phyloP scores from a whole-genome alignment of 2,329 filamentous ascomycete genomes.

The Cordyceps farinosa region DNA sequence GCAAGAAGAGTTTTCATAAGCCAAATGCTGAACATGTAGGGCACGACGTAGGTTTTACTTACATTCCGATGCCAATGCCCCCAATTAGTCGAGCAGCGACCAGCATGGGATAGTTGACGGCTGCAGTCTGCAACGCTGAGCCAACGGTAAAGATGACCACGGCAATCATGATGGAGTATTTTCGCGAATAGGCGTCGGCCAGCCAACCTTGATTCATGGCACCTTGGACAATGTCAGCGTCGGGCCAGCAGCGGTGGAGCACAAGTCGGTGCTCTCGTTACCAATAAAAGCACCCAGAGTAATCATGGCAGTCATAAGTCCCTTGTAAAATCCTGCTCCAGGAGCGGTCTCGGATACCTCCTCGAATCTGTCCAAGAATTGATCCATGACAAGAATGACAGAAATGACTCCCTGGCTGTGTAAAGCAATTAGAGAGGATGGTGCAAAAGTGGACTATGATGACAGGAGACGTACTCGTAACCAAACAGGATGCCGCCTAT shows the following conservation, averaged over 20 bases:
- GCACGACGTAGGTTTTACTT: neutral
- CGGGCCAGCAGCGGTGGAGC: neutral
- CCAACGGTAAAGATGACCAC: constrained; percentile 33
- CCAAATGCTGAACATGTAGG: neutral
- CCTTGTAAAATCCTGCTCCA: neutral
- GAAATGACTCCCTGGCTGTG: constrained; percentile 38
- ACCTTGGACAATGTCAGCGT: neutral
- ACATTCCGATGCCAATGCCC: constrained; percentile 41
- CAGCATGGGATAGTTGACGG: constrained; percentile 39
- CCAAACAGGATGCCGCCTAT: neutral
- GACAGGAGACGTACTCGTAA: neutral
- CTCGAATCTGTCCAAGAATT: constrained; percentile 32
- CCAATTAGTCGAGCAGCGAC: constrained; percentile 34
- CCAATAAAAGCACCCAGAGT: neutral
- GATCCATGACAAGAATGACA: constrained; percentile 35
- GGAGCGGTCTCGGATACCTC: constrained; percentile 31
- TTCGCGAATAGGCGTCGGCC: neutral
- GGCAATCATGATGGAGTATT: neutral
- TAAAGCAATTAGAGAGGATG: neutral
- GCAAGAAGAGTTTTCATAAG: neutral
- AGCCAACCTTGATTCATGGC: neutral
- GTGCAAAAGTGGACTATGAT: neutral
- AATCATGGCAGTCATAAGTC: neutral
- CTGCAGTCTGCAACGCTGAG: constrained; percentile 40
- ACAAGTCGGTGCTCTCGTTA: neutral